A percentile compares a stretch with the other conserved stretches of the same genome.
Conservation (phyloP, 306 rosid species). For the Cucumis sativus region Cucumber_9930_V3 NC_026659.2:1900001-1900500, state of each 20-base stretch:
- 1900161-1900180: not conserved
- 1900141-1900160: not conserved
- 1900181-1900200: not conserved
- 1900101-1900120: not conserved
- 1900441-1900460: too few relatives aligned
- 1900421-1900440: not conserved
- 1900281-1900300: not conserved
- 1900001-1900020: not conserved
- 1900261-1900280: too few relatives aligned
- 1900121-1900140: not conserved
- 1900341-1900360: not conserved
- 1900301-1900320: not conserved
- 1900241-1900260: too few relatives aligned
- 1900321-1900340: conserved; percentile 1
- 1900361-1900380: not conserved
- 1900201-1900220: not conserved
- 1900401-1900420: not conserved
- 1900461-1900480: too few relatives aligned
- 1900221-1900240: not conserved
- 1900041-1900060: not conserved
- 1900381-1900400: not conserved
- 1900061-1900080: not conserved
- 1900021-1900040: not conserved
- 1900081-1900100: conserved; percentile 3
- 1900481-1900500: too few relatives aligned